phyloP scores from a whole-genome alignment of 257 asterid species.

The Solanum dulcamara region DNA sequence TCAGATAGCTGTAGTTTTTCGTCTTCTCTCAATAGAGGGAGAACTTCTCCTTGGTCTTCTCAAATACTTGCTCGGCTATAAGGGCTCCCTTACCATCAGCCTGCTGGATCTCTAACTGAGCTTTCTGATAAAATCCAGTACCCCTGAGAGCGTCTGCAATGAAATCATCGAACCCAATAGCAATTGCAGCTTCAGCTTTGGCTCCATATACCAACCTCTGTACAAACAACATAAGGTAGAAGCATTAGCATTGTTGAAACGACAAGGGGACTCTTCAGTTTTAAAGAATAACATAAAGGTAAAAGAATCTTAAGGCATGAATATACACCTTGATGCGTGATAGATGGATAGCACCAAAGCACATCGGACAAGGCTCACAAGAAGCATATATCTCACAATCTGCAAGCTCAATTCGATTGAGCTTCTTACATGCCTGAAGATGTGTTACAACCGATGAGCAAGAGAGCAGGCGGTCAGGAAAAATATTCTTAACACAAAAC shows the following conservation, averaged over 20 bases:
- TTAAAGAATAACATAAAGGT: background rate
- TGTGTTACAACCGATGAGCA: background rate
- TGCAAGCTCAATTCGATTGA: constrained; percentile 76
- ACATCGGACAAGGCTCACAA: constrained; percentile 96
- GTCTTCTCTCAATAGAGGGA: constrained; percentile 33
- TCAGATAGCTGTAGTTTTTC: background rate
- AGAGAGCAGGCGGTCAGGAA: background rate
- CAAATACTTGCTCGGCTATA: constrained; percentile 91
- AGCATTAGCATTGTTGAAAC: background rate
- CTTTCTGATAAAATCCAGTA: constrained; percentile 85
- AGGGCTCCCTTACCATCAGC: constrained; percentile 76
- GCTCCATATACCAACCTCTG: constrained; percentile 97
- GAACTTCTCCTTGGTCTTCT: constrained; percentile 87
- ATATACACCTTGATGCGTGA: constrained; percentile 70
- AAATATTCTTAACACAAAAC: background rate
- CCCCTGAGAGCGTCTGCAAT: constrained; percentile 95
- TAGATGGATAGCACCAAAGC: constrained; percentile 97
- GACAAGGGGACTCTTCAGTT: background rate
- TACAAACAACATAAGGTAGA: background rate
- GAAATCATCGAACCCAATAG: constrained; percentile 94
- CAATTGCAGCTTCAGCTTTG: constrained; percentile 95
- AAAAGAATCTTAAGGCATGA: background rate
- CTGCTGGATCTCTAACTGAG: constrained; percentile 65
- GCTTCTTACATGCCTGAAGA: constrained; percentile 93
- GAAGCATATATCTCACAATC: constrained; percentile 98